Evolutionary conservation across 1,284 basidiomycete species (phyloP).

Genomic region (Fomitopsis pinicola): DNA sequence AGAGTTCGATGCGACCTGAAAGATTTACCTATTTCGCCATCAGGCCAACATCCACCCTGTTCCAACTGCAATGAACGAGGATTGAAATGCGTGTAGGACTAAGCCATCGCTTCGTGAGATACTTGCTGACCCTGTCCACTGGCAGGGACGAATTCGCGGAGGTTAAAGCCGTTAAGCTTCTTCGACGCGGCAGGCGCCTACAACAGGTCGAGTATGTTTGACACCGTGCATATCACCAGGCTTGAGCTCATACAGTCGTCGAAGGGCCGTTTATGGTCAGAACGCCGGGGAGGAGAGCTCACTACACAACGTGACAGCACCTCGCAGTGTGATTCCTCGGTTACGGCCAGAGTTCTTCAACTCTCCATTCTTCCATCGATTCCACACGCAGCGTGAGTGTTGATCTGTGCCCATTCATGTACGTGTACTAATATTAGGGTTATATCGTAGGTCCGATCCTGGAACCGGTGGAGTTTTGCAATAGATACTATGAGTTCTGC

Average conservation of each 20-base stretch:
- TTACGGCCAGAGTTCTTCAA: slow-evolving; percentile 76
- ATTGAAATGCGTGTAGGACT: slow-evolving; percentile 77
- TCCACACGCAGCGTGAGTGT: slow-evolving; percentile 74
- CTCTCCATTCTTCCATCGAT: slow-evolving; percentile 78
- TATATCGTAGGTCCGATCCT: slow-evolving; percentile 58
- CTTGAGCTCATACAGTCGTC: slow-evolving; percentile 4
- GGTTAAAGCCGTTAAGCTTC: slow-evolving; percentile 81
- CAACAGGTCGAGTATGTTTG: slow-evolving; percentile 66
- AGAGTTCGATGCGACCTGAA: slow-evolving; percentile 83
- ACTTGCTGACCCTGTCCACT: background rate
- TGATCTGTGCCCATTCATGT: background rate
- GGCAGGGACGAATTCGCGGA: slow-evolving; percentile 83
- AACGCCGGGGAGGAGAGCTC: slow-evolving; percentile 42
- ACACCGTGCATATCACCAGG: background rate
- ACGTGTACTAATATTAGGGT: slow-evolving; percentile 17
- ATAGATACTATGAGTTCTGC: slow-evolving; percentile 58
- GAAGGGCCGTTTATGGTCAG: slow-evolving; percentile 40
- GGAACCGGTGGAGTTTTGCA: slow-evolving; percentile 70
- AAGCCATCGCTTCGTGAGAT: background rate
- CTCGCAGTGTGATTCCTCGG: slow-evolving; percentile 54
- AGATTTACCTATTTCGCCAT: slow-evolving; percentile 50
- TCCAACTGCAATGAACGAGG: slow-evolving; percentile 85
- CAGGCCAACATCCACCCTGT: slow-evolving; percentile 58
- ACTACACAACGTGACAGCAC: slow-evolving; percentile 26
- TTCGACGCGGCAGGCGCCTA: slow-evolving; percentile 77